phyloP scores from a whole-genome alignment of 2,329 filamentous ascomycete genomes.

The Ophiostoma ips region DNA sequence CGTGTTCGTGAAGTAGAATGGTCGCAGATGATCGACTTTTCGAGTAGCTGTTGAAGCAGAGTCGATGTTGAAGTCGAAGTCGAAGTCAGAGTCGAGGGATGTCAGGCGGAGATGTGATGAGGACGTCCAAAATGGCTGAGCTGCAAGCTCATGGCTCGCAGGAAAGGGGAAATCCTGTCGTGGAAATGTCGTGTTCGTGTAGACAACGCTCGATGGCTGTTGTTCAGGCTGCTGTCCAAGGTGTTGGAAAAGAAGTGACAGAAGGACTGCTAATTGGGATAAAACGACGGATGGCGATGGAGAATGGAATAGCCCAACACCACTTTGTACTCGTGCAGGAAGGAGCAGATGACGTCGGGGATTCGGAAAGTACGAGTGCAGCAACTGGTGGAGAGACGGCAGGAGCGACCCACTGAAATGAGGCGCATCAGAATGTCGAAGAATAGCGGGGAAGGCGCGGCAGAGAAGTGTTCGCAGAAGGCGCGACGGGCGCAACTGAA shows the following conservation, averaged over 20 bases:
- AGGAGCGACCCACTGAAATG: background rate
- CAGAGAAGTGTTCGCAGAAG: background rate
- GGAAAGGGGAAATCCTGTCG: no score
- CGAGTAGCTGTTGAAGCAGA: background rate
- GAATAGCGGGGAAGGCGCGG: background rate
- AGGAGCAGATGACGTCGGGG: slow-evolving; percentile 5
- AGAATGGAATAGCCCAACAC: no score
- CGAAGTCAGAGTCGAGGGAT: no score
- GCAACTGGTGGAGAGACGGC: no score
- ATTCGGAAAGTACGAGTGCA: background rate
- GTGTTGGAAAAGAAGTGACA: no score
- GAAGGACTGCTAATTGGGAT: no score
- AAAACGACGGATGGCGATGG: no score
- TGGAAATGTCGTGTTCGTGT: no score
- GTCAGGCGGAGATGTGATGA: background rate
- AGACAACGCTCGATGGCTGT: no score
- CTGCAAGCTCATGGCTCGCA: background rate
- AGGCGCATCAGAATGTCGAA: background rate
- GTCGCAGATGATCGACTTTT: background rate
- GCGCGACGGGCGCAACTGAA: background rate
- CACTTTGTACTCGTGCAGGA: no score
- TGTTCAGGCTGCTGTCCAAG: no score
- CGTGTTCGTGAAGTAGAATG: background rate
- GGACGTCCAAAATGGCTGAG: background rate
- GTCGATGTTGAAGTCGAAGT: background rate